phyloP scores from a whole-genome alignment of 2,329 filamentous ascomycete species.

The Cladosporium oxysporum region DNA sequence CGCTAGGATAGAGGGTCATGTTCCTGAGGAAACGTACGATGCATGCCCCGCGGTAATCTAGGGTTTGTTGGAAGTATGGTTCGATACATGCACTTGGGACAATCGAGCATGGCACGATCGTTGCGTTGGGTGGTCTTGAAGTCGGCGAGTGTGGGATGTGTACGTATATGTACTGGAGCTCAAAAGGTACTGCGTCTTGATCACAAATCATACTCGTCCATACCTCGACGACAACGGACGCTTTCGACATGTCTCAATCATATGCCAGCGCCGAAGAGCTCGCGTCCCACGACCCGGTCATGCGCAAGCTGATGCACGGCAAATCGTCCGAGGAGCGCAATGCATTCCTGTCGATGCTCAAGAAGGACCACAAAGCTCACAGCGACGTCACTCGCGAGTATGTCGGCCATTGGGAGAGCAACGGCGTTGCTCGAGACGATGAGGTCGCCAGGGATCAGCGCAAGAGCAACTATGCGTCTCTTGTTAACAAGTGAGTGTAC shows the following conservation, averaged over 20 bases:
- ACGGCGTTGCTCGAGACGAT: conserved; percentile 85
- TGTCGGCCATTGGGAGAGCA: conserved; percentile 73
- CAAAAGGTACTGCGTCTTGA: not conserved
- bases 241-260: not conserved
- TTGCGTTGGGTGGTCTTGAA: not conserved
- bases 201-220: not conserved
- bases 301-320: conserved; percentile 64
- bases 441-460: conserved; percentile 75
- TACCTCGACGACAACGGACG: too few species aligned
- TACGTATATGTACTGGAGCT: not conserved
- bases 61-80: not conserved
- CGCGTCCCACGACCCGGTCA: conserved; percentile 18
- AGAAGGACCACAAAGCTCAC: conserved; percentile 86
- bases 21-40: not conserved
- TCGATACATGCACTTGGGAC: not conserved
- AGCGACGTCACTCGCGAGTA: conserved; percentile 72
- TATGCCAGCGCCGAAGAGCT: not conserved
- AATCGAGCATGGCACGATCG: not conserved
- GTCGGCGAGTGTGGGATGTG: not conserved
- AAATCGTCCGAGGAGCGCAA: conserved; percentile 52
- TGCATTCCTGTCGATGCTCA: conserved; percentile 76
- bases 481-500: conserved; percentile 10
- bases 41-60: not conserved
- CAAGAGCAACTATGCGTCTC: conserved; percentile 54
- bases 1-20: not conserved